phyloP scores from a whole-genome alignment of 1,284 basidiomycete species.

The Tilletia setariae region DNA sequence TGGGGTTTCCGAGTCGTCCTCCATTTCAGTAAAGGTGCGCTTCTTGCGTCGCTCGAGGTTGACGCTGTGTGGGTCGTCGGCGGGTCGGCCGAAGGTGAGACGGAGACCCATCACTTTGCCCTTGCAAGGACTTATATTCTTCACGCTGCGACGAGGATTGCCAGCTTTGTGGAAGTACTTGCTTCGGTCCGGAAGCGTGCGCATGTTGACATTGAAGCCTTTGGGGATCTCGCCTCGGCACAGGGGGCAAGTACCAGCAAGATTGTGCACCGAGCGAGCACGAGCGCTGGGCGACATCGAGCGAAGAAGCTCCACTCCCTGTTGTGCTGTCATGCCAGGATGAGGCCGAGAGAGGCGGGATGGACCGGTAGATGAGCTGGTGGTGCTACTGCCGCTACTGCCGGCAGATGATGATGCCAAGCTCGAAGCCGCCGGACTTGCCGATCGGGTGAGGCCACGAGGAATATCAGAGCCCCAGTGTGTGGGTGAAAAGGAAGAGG shows the following conservation, averaged over 20 bases:
- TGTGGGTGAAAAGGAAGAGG: neutral
- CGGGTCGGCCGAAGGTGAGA: neutral
- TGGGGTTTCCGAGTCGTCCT: neutral
- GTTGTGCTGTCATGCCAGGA: neutral
- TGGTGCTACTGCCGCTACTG: neutral
- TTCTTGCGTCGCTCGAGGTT: conserved; percentile 1
- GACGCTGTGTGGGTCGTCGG: neutral
- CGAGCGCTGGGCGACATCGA: neutral
- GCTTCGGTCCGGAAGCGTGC: neutral
- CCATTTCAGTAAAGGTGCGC: neutral
- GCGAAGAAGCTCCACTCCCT: neutral
- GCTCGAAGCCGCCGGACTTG: conserved; percentile 2
- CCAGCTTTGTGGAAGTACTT: conserved; percentile 1
- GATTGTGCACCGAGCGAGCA: neutral
- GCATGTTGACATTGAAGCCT: conserved; percentile 9
- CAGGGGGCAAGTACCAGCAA: conserved; percentile 5
- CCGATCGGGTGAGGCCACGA: neutral
- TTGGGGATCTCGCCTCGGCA: conserved; percentile 3
- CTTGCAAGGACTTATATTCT: neutral
- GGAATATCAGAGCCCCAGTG: no score
- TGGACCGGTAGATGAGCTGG: neutral
- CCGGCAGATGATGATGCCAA: neutral
- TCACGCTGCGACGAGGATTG: conserved; percentile 1
- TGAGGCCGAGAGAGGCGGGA: neutral
- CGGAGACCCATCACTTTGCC: neutral